These are phyloP conservation scores for Blastomyces silverae DNA, from an alignment of 2,329 filamentous ascomycete genomes.

Conservation along the genomic window DNA sequence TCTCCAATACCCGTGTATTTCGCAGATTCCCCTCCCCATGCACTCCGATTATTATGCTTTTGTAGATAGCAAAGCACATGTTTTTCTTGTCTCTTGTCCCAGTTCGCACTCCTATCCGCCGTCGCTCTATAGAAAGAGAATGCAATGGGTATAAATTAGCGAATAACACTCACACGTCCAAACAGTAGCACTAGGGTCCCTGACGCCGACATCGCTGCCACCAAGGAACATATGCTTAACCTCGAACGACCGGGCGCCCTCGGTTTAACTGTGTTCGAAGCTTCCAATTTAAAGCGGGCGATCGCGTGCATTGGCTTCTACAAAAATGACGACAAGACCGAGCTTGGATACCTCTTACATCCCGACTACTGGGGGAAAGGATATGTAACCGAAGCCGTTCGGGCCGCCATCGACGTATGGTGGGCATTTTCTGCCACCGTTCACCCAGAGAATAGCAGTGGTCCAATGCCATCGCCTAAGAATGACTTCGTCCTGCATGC, in stretches of 20 bases:
- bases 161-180: background rate
- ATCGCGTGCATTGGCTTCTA: slow-evolving; percentile 24
- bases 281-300: slow-evolving; percentile 18
- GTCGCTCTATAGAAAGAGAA: background rate
- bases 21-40: background rate
- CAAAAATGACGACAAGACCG: slow-evolving; percentile 19
- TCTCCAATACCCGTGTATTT: slow-evolving; percentile 17
- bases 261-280: slow-evolving; percentile 21
- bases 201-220: slow-evolving; percentile 15
- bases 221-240: slow-evolving; percentile 7
- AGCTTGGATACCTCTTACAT: slow-evolving; percentile 26
- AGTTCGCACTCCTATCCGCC: background rate
- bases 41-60: background rate
- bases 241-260: slow-evolving; percentile 10
- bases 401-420: slow-evolving; percentile 24
- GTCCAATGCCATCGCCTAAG: background rate
- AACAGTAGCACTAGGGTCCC: slow-evolving; percentile 15
- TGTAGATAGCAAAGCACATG: background rate
- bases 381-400: slow-evolving; percentile 25
- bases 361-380: slow-evolving; percentile 26
- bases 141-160: background rate
- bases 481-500: background rate
- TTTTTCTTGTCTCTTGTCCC: background rate
- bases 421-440: slow-evolving; percentile 22
- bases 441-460: background rate